Conservation (phyloP, 306 rosid species). For the Gynostemma pentaphyllum region DNA sequence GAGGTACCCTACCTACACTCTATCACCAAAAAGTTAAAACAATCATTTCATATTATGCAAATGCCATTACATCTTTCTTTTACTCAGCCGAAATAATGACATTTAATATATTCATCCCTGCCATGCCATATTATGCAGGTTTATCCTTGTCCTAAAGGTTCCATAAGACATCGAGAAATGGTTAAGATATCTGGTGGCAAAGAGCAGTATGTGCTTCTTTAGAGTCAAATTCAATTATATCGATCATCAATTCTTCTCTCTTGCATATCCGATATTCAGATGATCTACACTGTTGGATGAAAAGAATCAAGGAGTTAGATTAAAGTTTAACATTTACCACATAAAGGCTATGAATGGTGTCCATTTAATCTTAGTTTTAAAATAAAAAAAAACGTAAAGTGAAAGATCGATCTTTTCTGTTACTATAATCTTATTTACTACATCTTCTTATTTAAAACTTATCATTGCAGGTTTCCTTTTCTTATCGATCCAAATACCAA, state of each 20-base stretch:
- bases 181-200: constrained; percentile 70
- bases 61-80: background rate
- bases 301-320: background rate
- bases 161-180: constrained; percentile 65
- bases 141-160: constrained; percentile 95
- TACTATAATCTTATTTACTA: background rate
- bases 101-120: background rate
- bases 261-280: background rate
- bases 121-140: constrained; percentile 37
- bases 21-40: too few species aligned
- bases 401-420: background rate
- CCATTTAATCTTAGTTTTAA: too few species aligned
- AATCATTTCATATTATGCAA: too few species aligned
- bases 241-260: constrained; percentile 4
- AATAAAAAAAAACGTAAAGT: background rate
- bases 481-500: constrained; percentile 58
- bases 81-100: background rate
- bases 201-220: constrained; percentile 65
- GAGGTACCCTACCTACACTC: too few species aligned
- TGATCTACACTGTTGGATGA: background rate
- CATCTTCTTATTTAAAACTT: background rate
- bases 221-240: too few species aligned
- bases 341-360: background rate
- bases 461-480: constrained; percentile 74
- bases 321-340: background rate